These are phyloP conservation scores for Cryptosporidium muris DNA, from an alignment of 169 alveolate genomes.

Conservation along the genomic window DNA sequence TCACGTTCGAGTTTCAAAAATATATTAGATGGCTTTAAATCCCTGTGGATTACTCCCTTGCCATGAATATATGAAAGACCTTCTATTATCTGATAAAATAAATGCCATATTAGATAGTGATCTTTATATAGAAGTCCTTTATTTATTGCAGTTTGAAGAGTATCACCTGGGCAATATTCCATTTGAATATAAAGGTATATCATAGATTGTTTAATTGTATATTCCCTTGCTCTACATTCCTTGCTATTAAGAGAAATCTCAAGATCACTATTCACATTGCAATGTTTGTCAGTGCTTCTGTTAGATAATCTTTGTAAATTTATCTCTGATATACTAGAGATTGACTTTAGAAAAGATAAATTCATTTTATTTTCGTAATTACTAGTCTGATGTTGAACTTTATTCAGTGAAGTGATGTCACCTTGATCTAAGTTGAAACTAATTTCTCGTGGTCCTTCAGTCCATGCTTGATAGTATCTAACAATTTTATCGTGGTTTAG, in stretches of 20 bases:
- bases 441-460: constrained; percentile 77
- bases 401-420: constrained; percentile 9
- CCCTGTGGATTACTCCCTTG: constrained; percentile 85
- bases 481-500: constrained; percentile 84
- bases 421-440: constrained; percentile 33
- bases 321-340: too few species aligned
- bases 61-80: constrained; percentile 86
- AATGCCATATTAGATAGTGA: constrained; percentile 79
- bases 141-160: constrained; percentile 79
- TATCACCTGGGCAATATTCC: constrained; percentile 86
- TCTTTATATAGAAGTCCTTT: constrained; percentile 75
- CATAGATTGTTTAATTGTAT: too few species aligned
- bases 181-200: constrained; percentile 82
- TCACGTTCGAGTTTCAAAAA: constrained; percentile 80
- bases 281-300: too few species aligned
- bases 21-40: constrained; percentile 84
- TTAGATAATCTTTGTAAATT: too few species aligned
- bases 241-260: too few species aligned
- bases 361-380: too few species aligned
- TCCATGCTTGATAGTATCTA: constrained; percentile 86
- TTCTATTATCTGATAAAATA: constrained; percentile 81
- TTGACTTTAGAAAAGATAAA: too few species aligned
- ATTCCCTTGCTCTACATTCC: too few species aligned
- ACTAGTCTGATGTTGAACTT: neutral
- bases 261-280: too few species aligned